Evolutionary conservation across 352 stramenopile species (phyloP), one percentile per base, ranked within the genome.

Genomic region (Globisporangium mamillatum): DNA sequence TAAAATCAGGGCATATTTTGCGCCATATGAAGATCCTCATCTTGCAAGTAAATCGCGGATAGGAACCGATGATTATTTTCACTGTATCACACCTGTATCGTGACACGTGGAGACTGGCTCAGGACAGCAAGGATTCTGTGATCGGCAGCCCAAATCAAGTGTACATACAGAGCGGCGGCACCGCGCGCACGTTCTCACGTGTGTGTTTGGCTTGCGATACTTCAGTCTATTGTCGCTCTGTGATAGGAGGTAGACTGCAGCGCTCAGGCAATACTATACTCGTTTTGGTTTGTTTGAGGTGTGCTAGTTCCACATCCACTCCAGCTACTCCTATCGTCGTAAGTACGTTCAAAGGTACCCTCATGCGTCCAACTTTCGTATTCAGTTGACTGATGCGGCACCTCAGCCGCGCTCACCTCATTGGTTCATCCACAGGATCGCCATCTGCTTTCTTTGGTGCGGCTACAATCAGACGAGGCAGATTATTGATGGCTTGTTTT

Each of bases 381-480:
- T 52, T 50, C 44, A 52, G 44, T 52, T 52, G 44, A 52, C 44
- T 52, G 44, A 22, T 24, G 44, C 44, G 18, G 44, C 18, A 52
- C 44, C 18, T 50, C 44, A 52, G 44, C 44, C 44, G 44, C 25
- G 16, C 34, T 60, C 55, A 4, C 36, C 27, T 60, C 18, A 60
- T 60, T 61, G 55, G 29, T 48, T 61, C 29, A 61, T 61, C 29
- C 32, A 62, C n/a, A 50, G 32, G 8, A n/a, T 50, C 9, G 0
- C 56, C 56, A 50, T 32, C n/a, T 62, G 56, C 56, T 62, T 62
- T 62, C 56, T 3, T 62, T 50, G 32, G 29, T 1, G 56, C 32
- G 38, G 32, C 38, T 41, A 50, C 56, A 62, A 62, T 62, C 56
- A 62, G 34, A 50, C 56, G 56, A 62, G 56, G 14, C 56, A 20